phyloP scores from a whole-genome alignment of 2,329 filamentous ascomycete genomes.

The Alternaria viburni region DNA sequence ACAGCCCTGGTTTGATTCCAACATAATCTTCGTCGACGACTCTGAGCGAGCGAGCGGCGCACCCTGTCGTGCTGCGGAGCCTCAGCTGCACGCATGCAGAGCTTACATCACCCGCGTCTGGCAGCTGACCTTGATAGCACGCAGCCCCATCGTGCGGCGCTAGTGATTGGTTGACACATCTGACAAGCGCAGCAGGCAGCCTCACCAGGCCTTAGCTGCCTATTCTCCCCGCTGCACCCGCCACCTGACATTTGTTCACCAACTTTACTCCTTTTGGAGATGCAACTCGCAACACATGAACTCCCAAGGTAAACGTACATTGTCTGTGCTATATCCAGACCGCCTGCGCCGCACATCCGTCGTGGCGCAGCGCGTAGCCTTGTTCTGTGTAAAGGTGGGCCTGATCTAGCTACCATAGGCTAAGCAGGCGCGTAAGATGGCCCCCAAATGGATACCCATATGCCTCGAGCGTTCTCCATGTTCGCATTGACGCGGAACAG shows the following conservation, averaged over 20 bases:
- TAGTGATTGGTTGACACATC: conserved; percentile 1
- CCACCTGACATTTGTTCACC: not conserved
- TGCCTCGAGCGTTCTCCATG: conserved; percentile 1
- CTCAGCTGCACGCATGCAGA: conserved; percentile 15
- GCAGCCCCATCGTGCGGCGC: conserved; percentile 10
- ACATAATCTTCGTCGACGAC: not conserved
- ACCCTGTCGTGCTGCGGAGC: conserved; percentile 18
- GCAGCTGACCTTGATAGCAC: conserved; percentile 21
- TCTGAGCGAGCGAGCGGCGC: conserved; percentile 3
- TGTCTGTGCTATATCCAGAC: conserved; percentile 1
- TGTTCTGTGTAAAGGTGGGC: conserved; percentile 6
- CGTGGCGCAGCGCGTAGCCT: conserved; percentile 23
- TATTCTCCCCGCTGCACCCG: not conserved
- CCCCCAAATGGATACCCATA: conserved; percentile 8
- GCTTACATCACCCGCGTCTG: conserved; percentile 19
- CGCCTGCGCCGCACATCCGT: conserved; percentile 27
- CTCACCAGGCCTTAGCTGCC: not conserved
- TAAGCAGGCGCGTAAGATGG: conserved; percentile 18
- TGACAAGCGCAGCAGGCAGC: not conserved
- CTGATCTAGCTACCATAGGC: conserved; percentile 9
- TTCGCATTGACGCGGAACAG: conserved; percentile 18
- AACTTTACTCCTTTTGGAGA: not conserved
- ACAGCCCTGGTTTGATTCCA: conserved; percentile 4
- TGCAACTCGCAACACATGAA: not conserved
- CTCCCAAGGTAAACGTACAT: not conserved